A percentile compares a stretch with the other conserved stretches of the same genome.
Conservation (phyloP, 192 early-diverging fungal species). For the Backusella westeae region DNA sequence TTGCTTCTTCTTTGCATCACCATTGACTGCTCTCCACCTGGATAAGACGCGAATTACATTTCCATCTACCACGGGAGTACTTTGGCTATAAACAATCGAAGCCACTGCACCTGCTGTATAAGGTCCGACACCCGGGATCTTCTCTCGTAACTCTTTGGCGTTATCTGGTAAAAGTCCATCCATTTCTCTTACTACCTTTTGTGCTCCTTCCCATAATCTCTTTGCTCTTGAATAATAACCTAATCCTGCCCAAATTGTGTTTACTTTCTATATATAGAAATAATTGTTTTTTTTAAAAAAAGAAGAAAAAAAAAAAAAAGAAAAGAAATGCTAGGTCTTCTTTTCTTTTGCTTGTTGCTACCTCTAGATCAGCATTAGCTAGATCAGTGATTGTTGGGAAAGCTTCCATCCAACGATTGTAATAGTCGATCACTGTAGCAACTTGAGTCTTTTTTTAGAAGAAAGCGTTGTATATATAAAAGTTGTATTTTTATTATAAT, state of each 20-base stretch:
- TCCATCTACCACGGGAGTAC: constrained; percentile 69
- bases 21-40: constrained; percentile 58
- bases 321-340: no score
- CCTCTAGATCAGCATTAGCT: constrained; percentile 59
- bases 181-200: constrained; percentile 51
- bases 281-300: no score
- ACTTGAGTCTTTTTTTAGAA: constrained; percentile 58
- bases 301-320: no score
- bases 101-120: constrained; percentile 76
- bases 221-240: constrained; percentile 76
- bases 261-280: constrained; percentile 35
- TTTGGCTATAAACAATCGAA: constrained; percentile 64
- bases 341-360: not conserved
- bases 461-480: not conserved
- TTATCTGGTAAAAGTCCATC: constrained; percentile 58
- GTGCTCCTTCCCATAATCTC: constrained; percentile 66
- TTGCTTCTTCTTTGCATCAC: constrained; percentile 59
- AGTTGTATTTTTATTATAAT: not conserved
- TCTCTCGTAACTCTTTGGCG: constrained; percentile 49
- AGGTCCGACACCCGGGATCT: constrained; percentile 65
- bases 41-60: constrained; percentile 75
- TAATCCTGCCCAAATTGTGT: constrained; percentile 70
- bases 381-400: constrained; percentile 74
- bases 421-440: constrained; percentile 67
- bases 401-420: constrained; percentile 62